Evolutionary conservation across 2,329 filamentous ascomycete species (phyloP), one percentile per base, ranked within the genome.

Genomic region (Ophiognomonia clavigignenti-juglandacearum): DNA sequence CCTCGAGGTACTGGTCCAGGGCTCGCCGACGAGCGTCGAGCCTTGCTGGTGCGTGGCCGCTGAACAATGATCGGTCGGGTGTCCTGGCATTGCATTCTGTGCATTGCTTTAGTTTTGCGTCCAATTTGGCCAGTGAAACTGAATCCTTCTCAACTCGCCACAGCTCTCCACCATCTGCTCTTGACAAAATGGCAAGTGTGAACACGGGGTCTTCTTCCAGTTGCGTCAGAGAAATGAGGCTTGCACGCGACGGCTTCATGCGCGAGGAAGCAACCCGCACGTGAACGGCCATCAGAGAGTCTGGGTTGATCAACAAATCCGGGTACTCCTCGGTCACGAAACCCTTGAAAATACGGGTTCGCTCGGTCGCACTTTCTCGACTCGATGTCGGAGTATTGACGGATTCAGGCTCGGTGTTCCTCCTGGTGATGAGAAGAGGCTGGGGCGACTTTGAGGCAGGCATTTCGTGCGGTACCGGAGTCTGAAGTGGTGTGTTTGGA

Each of bases 111-210:
- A 98, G 68, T 48, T 87, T 82, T 47, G 88, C 78, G 61, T 97
- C 92, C 29, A 98, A 74, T 54, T 85, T 83, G n/a, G 82, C 78
- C 23, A 98, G 72, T 23, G 92, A 89, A 13, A 79, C 71, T 4
- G 88, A 86, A 52, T 95, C 89, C 66, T 98, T 98, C 67, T 98
- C 93, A 6, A 96, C 82, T 24, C 92, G 83, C 92, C 93, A 97
- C 10, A 98, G 73, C 63, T 97, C 92, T 46, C 77, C 79, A 3
- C 79, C 72, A 52, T 89, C 82, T 0, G 83, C 84, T 45, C 91
- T 83, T 9, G 86, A 86, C 57, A 89, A 85, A 29, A 98, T 72
- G 16, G 90, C 91, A 44, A 98, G 72, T 0, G 90, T 96, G 59
- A 97, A 96, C 1, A 97, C 92, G 0, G 91, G 89, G 57, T 96